Evolutionary conservation across 129 eudicot species (phyloP).

Genomic region (Helianthus tuberosus): DNA sequence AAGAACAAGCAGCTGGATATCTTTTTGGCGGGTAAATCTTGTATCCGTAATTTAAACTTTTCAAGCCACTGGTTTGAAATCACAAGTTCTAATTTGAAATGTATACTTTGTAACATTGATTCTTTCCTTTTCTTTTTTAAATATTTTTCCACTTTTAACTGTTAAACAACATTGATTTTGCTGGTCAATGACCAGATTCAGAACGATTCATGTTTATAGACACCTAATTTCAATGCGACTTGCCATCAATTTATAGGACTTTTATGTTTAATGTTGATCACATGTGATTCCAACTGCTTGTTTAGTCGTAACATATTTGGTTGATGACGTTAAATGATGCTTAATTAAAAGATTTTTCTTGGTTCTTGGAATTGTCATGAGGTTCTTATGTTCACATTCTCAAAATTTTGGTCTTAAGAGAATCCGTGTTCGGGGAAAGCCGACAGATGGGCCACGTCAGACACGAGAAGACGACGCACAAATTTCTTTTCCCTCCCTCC

Average conservation of each 20-base stretch:
- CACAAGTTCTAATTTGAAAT: background rate
- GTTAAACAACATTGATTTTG: conserved; percentile 22
- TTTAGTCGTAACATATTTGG: too few relatives aligned
- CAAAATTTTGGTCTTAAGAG: too few relatives aligned
- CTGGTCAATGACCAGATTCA: conserved; percentile 25
- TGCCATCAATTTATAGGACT: background rate
- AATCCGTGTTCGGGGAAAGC: too few relatives aligned
- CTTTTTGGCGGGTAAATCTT: conserved; percentile 76
- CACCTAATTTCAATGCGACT: background rate
- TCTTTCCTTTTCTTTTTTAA: background rate
- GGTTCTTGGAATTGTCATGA: too few relatives aligned
- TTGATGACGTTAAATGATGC: too few relatives aligned
- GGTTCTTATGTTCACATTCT: too few relatives aligned
- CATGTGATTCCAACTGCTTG: too few relatives aligned
- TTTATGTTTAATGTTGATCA: too few relatives aligned
- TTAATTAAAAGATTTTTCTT: too few relatives aligned
- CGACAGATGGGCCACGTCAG: too few relatives aligned
- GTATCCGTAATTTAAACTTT: background rate
- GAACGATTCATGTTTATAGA: conserved; percentile 7
- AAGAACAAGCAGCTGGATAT: conserved; percentile 92
- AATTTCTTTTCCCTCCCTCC: too few relatives aligned
- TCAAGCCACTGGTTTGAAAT: background rate
- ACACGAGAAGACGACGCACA: too few relatives aligned
- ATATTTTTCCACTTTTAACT: conserved; percentile 14
- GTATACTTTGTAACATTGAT: conserved; percentile 36